Percentiles rank a stretch among this genome's conserved stretches.
These are phyloP conservation scores for Phyllostachys edulis DNA, from an alignment of 176 grass and related monocot genomes.

Conservation along the genomic window DNA sequence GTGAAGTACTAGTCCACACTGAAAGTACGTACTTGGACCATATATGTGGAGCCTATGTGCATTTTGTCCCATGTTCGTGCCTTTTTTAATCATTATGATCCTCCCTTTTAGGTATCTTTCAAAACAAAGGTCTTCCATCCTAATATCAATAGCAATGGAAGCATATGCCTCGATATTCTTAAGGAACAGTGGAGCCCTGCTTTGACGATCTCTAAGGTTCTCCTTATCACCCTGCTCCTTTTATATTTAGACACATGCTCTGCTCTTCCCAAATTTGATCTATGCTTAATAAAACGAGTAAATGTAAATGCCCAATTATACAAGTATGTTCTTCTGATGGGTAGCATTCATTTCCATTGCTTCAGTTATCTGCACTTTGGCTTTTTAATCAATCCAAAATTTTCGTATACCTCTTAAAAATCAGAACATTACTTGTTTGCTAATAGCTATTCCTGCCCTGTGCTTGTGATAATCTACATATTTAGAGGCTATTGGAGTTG, in stretches of 20 bases:
- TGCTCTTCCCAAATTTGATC: not conserved
- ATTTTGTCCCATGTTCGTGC: not conserved
- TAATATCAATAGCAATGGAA: slow-evolving; percentile 68
- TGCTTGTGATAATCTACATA: not conserved
- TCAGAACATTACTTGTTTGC: not conserved
- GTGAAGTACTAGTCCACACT: not conserved
- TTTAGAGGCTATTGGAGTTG: not conserved
- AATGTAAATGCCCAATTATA: not conserved
- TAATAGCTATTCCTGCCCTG: not conserved
- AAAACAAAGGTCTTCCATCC: slow-evolving; percentile 68
- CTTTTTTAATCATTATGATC: not conserved
- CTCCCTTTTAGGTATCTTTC: slow-evolving; percentile 51
- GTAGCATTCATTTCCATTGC: not conserved
- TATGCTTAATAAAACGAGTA: not conserved
- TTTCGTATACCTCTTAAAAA: not conserved
- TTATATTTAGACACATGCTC: not conserved
- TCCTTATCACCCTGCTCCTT: not conserved
- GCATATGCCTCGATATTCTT: slow-evolving; percentile 66
- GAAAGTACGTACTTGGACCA: not conserved
- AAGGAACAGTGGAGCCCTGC: slow-evolving; percentile 69
- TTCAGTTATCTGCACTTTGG: not conserved
- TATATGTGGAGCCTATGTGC: not conserved
- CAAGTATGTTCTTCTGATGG: not conserved
- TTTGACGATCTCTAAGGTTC: slow-evolving; percentile 62
- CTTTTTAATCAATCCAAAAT: not conserved